Evolutionary conservation across 2,329 filamentous ascomycete genomes (phyloP).

Genomic region (Fusarium transvaalense): DNA sequence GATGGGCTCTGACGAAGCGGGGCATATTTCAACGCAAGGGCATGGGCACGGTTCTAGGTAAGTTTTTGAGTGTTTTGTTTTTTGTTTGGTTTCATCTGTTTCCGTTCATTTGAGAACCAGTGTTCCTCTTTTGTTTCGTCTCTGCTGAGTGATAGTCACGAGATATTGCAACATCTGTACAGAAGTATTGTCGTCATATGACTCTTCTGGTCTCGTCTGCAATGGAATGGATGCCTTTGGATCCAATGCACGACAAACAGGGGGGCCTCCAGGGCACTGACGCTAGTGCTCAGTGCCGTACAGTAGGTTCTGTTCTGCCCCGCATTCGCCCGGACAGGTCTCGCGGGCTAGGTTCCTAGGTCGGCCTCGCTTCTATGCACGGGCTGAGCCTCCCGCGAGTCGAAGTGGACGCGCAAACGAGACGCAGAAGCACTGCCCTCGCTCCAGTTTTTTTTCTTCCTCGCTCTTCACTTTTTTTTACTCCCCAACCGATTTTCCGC

Average conservation of each 20-base stretch:
- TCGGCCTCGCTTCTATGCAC: constrained; percentile 8
- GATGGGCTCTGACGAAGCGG: constrained; percentile 44
- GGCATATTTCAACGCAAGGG: constrained; percentile 37
- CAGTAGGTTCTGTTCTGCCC: constrained; percentile 6
- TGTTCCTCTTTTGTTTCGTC: constrained; percentile 2
- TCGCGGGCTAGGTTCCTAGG: no score
- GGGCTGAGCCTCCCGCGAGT: constrained; percentile 33
- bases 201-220: constrained; percentile 1
- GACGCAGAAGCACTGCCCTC: constrained; percentile 28
- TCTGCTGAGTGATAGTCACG: neutral
- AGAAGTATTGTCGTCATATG: constrained; percentile 27
- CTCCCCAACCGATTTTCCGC: constrained; percentile 11
- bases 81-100: constrained; percentile 8
- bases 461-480: constrained; percentile 11
- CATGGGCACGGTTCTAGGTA: constrained; percentile 26
- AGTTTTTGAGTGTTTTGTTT: constrained; percentile 33
- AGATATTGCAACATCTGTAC: no score
- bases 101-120: constrained; percentile 10
- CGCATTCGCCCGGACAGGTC: constrained; percentile 15
- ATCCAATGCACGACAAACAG: no score
- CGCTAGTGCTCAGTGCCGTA: constrained; percentile 30
- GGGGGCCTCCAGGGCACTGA: constrained; percentile 28
- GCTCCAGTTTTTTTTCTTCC: constrained; percentile 40
- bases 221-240: no score
- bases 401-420: constrained; percentile 9